Evolutionary conservation across 1,139 yeast species (phyloP).

Genomic region (Scheffersomyces parashehatae): DNA sequence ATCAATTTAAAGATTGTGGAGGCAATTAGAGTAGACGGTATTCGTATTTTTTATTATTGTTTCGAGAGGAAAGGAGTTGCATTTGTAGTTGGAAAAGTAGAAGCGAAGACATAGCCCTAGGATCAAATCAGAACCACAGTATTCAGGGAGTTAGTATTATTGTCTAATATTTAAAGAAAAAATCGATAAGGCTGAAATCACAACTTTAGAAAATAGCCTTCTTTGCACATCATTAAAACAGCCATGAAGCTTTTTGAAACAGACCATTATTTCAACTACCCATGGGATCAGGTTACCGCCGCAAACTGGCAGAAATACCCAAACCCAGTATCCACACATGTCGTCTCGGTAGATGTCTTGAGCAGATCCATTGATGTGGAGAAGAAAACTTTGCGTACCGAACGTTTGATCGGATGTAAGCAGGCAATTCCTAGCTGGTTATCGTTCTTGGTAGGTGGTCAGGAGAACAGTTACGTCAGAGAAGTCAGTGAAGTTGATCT

Average conservation of each 20-base stretch:
- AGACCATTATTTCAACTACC: constrained; percentile 67
- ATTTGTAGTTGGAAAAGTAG: no score
- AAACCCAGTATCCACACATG: constrained; percentile 88
- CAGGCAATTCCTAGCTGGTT: constrained; percentile 90
- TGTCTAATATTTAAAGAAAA: no score
- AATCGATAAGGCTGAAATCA: no score
- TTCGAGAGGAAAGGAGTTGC: no score
- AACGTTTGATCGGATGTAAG: constrained; percentile 84
- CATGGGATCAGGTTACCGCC: constrained; percentile 94
- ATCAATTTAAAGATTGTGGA: no score
- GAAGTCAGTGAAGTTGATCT: constrained; percentile 88
- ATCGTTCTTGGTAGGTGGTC: constrained; percentile 69
- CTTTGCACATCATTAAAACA: no score
- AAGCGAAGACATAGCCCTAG: no score
- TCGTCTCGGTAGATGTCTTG: constrained; percentile 89
- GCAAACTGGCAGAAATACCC: constrained; percentile 98
- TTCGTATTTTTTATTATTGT: no score
- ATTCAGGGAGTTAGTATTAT: no score
- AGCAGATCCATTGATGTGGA: constrained; percentile 63
- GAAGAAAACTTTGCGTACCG: constrained; percentile 67
- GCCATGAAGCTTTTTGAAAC: constrained; percentile 78
- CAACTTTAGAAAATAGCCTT: no score
- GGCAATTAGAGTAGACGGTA: no score
- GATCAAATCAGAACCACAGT: no score
- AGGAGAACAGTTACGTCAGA: constrained; percentile 75